Evolutionary conservation across 2,329 filamentous ascomycete species (phyloP), one percentile per base, ranked within the genome.

Genomic region (Lasiodiplodia sp.): DNA sequence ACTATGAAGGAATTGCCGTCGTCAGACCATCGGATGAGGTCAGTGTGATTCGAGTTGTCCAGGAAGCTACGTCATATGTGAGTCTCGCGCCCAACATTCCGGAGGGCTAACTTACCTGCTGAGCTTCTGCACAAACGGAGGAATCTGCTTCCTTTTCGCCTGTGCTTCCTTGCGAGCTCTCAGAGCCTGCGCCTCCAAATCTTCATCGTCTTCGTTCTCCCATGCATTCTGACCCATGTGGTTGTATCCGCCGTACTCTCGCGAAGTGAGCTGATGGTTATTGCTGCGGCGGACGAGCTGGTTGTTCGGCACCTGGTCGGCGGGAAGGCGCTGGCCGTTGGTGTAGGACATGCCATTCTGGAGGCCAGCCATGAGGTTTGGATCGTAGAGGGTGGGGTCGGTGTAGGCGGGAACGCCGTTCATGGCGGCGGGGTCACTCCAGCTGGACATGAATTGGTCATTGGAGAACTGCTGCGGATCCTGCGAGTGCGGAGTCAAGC

Each of bases 1-100:
- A 99, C 95, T 68, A 98, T 92, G 81, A 99, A 99, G 0, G 95
- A 97, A 76, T 97, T 94, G 37, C 96, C 96, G 76, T 95, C 93
- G 74, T 97, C 93, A 0, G 96, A 97, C 96, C 96, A 99, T 73
- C 95, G 90, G 77, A 99, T 99, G 60, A 98, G 85, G 40, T 97
- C 93, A 2, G 94, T 95, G 76, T 98, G 97, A 77, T 95, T 95
- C 49, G 91, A 90, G 76, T 96, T 91, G 75, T 99, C 94, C 16
- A 99, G 87, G 76, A 98, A 99, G 79, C 96, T 98, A 75, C 55
- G 64, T 69, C 66, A 72, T n/a, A 63, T 77, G 25, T 72, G 60
- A 70, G 71, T 58, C 44, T 57, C 23, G 21, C n/a, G 55, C 10
- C 68, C 28, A 38, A 25, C n/a, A 10, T 52, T 18, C 18, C 10